phyloP scores from a whole-genome alignment of 768 basidiomycete genomes.

The Mycena albidolilacea region DNA sequence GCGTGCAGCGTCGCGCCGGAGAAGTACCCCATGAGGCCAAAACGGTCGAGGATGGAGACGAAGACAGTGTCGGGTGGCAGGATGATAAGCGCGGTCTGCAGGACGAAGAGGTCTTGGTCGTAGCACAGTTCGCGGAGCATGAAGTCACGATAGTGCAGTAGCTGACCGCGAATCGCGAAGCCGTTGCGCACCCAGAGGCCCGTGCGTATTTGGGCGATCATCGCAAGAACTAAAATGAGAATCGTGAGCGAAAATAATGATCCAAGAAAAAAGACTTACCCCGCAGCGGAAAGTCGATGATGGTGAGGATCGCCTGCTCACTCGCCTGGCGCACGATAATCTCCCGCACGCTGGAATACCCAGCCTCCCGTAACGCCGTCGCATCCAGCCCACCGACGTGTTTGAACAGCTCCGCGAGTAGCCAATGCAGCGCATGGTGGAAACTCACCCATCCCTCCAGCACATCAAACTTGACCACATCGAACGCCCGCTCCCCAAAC shows the following conservation, averaged over 20 bases:
- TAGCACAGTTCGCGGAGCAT: conserved; percentile 96
- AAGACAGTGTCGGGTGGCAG: conserved; percentile 86
- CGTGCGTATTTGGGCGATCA: conserved; percentile 95
- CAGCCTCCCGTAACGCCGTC: conserved; percentile 65
- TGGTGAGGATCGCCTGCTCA: conserved; percentile 77
- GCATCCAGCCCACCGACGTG: conserved; percentile 79
- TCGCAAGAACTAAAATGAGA: conserved; percentile 87
- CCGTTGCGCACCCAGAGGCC: conserved; percentile 99
- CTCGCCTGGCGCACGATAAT: conserved; percentile 73
- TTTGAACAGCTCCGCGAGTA: conserved; percentile 90
- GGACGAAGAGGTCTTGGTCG: conserved; percentile 91
- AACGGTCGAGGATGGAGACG: conserved; percentile 91
- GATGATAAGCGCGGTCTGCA: conserved; percentile 87
- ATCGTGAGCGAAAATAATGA: conserved; percentile 72
- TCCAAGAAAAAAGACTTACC: conserved; percentile 67
- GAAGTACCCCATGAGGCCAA: conserved; percentile 87
- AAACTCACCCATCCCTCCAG: conserved; percentile 90
- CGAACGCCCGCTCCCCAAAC: conserved; percentile 73
- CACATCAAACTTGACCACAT: conserved; percentile 85
- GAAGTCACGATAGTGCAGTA: conserved; percentile 96
- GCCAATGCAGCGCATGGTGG: conserved; percentile 93
- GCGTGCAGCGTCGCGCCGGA: conserved; percentile 72
- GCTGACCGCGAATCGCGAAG: conserved; percentile 95
- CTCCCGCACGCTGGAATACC: conserved; percentile 69
- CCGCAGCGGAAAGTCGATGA: conserved; percentile 92